Base-by-base conservation (phyloP, 495 filamentous ascomycete genomes). In the Aspergillus conjunctus region DNA sequence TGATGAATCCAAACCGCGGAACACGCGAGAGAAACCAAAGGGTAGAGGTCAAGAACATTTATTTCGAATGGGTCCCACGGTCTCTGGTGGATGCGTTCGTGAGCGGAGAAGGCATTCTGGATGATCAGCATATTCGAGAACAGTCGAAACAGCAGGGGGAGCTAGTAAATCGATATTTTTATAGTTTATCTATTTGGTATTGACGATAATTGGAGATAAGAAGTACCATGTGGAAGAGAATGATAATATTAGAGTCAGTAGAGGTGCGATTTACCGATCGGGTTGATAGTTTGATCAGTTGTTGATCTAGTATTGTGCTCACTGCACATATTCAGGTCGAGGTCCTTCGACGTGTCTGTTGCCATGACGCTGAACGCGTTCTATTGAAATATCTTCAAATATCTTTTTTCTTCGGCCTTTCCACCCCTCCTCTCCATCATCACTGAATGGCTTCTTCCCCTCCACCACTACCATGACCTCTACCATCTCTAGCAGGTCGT, bases 61-160 rank as follows among this genome's bases (percentile, higher is more conserved):
- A 85, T 56, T 89, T 90, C 57, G 87, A 91, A 71, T 89, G 86
- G 87, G 76, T 88, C 8, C 78, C 82, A 1, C 66, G 76, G 5
- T 51, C 59, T 1, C 69, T 81, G 26, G 74, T 89, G 0, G 80
- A 89, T 66, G 75, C 64, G 0, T 88, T 86, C 61, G 63, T 87
- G 51, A 83, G 81, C 6, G 86, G 90, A 44, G 65, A 77, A 7
- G 82, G 81, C 0, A 58, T 71, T 7, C 49, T 78, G 55, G 65
- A 64, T 7, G 56, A 48, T 9, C 55, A 48, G 1, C 69, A 63
- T 3, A 77, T 84, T 32, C 60, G 55, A 39, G 56, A 68, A 34
- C 66, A 69, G 55, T 69, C 73, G 6, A 20, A 46, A 2, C 49
- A 72, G 43, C 68, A 78, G 32, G 68, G 66, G 12, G 33, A 68